Evolutionary conservation across 495 filamentous ascomycete genomes (phyloP), one percentile per base, ranked within the genome.

Genomic region (Tuber magnatum): DNA sequence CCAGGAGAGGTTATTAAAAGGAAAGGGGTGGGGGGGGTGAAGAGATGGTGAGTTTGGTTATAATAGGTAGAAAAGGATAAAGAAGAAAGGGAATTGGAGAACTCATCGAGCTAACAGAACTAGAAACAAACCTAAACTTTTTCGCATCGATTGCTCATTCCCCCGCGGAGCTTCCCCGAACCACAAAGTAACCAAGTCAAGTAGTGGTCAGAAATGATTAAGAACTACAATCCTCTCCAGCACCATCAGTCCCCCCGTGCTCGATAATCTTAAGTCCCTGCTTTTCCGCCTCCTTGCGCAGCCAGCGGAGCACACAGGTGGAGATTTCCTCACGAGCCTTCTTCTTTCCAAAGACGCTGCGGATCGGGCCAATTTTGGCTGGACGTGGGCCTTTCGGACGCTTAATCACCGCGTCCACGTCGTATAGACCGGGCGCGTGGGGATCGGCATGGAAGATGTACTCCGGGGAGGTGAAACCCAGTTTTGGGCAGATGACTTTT

Each of bases 311-410:
- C 38, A 78, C 73, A 7, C 75, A 73, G 20, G 48, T 70, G 18
- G 80, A 70, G 43, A 82, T 80, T 44, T 78, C 74, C 39, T 82
- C 81, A 68, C 56, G 80, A 18, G 80, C 81, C 42, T 77, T 82
- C 72, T 80, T 80, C 71, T 80, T 82, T 7, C 81, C 81, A 42
- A 51, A 78, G 28, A 80, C 68, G 14, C 74, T 81, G 41, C 74
- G 74, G 9, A 82, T 35, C 22, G 80, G 80, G 10, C 81, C 81
- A 73, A 82, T 72, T 61, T 77, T 77, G 41, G 78, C 73, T 73
- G 73, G 71, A 40, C 75, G 74, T 22, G 78, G 76, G 9, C 73
- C 77, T 35, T 74, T 71, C 20, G 70, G 71, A 16, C 81, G 75
- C 48, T 48, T 80, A 56, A 82, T 74, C 46, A 76, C 78, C 28